These are phyloP conservation scores for Agaricales sp. DNA, from an alignment of 1,284 basidiomycete genomes.

Conservation along the genomic window DNA sequence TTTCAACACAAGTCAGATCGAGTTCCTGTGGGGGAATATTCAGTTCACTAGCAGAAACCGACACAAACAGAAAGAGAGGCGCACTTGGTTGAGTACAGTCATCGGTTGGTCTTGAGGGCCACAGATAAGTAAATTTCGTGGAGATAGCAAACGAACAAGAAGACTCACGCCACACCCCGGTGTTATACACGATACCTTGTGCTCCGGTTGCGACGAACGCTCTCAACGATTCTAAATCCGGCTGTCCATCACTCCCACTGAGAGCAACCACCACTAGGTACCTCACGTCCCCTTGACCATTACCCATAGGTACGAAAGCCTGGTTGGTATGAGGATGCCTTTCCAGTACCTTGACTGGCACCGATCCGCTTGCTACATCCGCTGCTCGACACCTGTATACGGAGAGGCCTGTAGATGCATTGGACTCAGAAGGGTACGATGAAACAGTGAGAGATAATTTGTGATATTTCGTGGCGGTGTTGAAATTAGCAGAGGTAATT, in stretches of 20 bases:
- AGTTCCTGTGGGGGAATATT: slow-evolving; percentile 35
- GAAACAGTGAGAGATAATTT: slow-evolving; percentile 62
- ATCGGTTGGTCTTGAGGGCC: slow-evolving; percentile 79
- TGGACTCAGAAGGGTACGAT: slow-evolving; percentile 46
- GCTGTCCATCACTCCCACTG: slow-evolving; percentile 65
- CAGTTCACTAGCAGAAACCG: slow-evolving; percentile 12
- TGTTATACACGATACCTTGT: slow-evolving; percentile 80
- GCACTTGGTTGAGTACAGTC: slow-evolving; percentile 65
- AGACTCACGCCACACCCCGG: slow-evolving; percentile 80
- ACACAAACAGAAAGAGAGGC: slow-evolving; percentile 14
- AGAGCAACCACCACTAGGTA: slow-evolving; percentile 82
- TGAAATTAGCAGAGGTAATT: slow-evolving; percentile 78
- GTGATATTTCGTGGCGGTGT: slow-evolving; percentile 85
- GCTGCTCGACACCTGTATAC: slow-evolving; percentile 66
- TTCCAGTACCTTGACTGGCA: slow-evolving; percentile 58
- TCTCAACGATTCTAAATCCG: slow-evolving; percentile 62
- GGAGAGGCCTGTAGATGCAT: slow-evolving; percentile 58
- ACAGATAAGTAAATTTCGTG: too few relatives aligned
- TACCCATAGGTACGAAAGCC: slow-evolving; percentile 83
- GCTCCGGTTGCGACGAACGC: slow-evolving; percentile 73
- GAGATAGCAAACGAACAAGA: slow-evolving; percentile 1
- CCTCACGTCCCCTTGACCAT: slow-evolving; percentile 31
- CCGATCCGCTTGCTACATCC: slow-evolving; percentile 30
- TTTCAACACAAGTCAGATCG: slow-evolving; percentile 78
- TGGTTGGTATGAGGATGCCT: slow-evolving; percentile 76